These are phyloP conservation scores for Anisodus acutangulus DNA, from an alignment of 257 asterid genomes.

Conservation along the genomic window DNA sequence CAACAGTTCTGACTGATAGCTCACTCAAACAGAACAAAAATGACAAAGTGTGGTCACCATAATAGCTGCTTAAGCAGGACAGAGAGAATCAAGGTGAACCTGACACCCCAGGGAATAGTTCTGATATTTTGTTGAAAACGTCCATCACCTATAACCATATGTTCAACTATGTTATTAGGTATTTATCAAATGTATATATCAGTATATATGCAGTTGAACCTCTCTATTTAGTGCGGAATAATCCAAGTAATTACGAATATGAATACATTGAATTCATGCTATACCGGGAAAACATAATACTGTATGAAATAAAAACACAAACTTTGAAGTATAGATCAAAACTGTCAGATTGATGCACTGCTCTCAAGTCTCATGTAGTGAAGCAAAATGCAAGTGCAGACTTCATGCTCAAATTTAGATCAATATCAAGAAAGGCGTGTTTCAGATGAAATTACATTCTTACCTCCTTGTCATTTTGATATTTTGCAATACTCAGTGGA, in stretches of 20 bases:
- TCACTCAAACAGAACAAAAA: conserved; percentile 28
- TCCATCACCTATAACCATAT: conserved; percentile 80
- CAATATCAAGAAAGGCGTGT: background rate
- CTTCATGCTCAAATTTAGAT: background rate
- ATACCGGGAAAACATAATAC: background rate
- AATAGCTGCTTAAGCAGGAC: background rate
- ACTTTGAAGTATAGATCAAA: background rate
- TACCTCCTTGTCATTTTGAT: conserved; percentile 98
- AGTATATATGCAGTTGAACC: background rate
- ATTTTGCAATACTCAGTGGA: conserved; percentile 84
- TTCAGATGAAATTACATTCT: background rate
- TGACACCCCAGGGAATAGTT: conserved; percentile 84
- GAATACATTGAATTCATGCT: background rate
- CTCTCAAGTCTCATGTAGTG: background rate
- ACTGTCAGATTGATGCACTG: background rate
- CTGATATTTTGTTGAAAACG: conserved; percentile 89
- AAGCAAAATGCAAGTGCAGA: background rate
- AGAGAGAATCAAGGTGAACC: conserved; percentile 45
- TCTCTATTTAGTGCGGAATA: background rate
- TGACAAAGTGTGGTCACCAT: background rate
- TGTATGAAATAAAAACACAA: background rate
- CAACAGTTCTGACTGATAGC: conserved; percentile 7
- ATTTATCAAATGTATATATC: background rate
- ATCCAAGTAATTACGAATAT: background rate
- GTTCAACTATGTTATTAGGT: conserved; percentile 3